Base-by-base conservation (phyloP, 148 eudicot species). In the Rhododendron molle region DNA sequence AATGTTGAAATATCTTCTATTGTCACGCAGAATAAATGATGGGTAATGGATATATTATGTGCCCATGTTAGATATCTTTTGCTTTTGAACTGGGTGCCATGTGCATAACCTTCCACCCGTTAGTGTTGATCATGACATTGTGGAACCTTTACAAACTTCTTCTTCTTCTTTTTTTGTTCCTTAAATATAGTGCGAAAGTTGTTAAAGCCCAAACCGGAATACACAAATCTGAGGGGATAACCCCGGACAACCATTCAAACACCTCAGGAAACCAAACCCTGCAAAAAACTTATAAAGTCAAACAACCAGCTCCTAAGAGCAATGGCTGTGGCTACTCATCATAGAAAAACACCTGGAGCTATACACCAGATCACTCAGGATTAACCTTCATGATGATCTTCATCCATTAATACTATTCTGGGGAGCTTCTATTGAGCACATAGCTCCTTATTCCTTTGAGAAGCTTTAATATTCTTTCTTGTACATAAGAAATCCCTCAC, bases 1-100 rank as follows among this genome's bases (percentile, higher is more conserved):
- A 81, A 21, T 54, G 32, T 52, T 78, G 23, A 82, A 44, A 47
- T 44, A 11, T 49, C 72, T 58, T 90, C 26, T 82, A 76, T 54
- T 23, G 28, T 20, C n/a, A 8, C 23, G n/a, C 14, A 8, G 52
- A 36, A 14, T 60, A 60, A 54, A 40, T 54, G 5, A 54, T 54
- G 20, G 60, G 10, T 60, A 60, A 52, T 21, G 26, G 67, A 23
- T 20, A 60, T 20, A 60, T 1, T 60, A 52, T 60, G 67, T 60
- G 26, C 71, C 71, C n/a, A 62, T 62, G 12, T 62, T 9, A 23
- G 71, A 62, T 62, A 62, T 62, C 11, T 62, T 62, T 62, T 62
- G 28, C 71, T 62, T 60, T 62, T 62, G 71, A 62, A 62, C 71
- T 62, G n/a, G 26, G 28, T 62, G 71, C 71, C 12, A 62, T 54